These are phyloP conservation scores for Wilhelminamyces savonicus DNA, from an alignment of 805 yeast species.

Conservation along the genomic window DNA sequence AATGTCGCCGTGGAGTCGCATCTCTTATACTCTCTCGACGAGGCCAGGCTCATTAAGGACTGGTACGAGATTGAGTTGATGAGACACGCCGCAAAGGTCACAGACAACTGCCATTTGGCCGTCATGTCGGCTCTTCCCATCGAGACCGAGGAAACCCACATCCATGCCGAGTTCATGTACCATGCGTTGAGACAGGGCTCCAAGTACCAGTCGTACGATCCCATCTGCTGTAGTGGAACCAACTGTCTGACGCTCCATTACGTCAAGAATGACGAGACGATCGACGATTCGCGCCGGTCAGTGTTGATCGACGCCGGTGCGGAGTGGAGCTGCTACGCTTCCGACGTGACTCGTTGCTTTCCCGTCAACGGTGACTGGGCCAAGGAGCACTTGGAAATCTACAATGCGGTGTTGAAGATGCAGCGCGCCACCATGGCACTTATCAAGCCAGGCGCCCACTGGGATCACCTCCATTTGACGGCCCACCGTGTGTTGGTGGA, in stretches of 20 bases:
- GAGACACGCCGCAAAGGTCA: conserved; percentile 75
- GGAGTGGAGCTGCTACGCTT: conserved; percentile 89
- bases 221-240: conserved; percentile 92
- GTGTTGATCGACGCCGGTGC: conserved; percentile 95
- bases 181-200: conserved; percentile 94
- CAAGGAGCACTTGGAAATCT: conserved; percentile 77
- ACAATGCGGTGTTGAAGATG: conserved; percentile 77
- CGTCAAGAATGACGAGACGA: conserved; percentile 61
- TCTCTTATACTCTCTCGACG: conserved; percentile 72
- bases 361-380: conserved; percentile 90
- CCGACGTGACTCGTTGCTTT: conserved; percentile 93
- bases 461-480: conserved; percentile 80
- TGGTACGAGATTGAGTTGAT: conserved; percentile 69
- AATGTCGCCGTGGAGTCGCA: conserved; percentile 41
- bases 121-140: conserved; percentile 92
- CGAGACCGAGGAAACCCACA: conserved; percentile 81
- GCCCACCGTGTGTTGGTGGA: conserved; percentile 76
- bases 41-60: conserved; percentile 80
- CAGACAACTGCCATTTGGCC: conserved; percentile 83
- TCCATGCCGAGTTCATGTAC: conserved; percentile 92
- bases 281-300: conserved; percentile 52
- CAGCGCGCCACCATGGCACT: conserved; percentile 63
- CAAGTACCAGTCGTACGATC: conserved; percentile 83
- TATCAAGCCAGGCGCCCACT: conserved; percentile 73
- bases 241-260: conserved; percentile 89